A percentile compares a stretch with the other conserved stretches of the same genome.
These are phyloP conservation scores for Exophiala sp. DNA, from an alignment of 2,329 filamentous ascomycete species.

Conservation along the genomic window DNA sequence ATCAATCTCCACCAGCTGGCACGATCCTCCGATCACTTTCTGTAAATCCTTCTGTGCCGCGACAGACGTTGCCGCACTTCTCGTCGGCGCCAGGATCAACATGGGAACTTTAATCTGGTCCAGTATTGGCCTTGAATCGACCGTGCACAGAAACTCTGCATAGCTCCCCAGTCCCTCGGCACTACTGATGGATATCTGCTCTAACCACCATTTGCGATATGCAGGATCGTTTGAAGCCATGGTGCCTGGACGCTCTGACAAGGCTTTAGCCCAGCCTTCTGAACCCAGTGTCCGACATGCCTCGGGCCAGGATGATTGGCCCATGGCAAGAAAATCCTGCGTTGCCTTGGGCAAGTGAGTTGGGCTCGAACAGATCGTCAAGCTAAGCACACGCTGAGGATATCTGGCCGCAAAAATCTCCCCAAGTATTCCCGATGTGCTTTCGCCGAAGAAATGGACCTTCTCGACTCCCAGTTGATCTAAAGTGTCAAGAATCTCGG, in stretches of 20 bases:
- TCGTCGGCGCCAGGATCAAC: slow-evolving; percentile 15
- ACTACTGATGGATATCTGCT: slow-evolving; percentile 9
- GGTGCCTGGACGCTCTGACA: slow-evolving; percentile 11
- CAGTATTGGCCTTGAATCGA: slow-evolving; percentile 13
- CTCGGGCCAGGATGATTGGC: slow-evolving; percentile 4
- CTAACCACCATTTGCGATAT: slow-evolving; percentile 14
- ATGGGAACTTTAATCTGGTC: slow-evolving; percentile 6
- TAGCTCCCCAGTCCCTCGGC: slow-evolving; percentile 17
- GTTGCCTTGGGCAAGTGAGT: slow-evolving; percentile 5
- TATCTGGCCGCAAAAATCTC: slow-evolving; percentile 14
- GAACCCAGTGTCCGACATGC: slow-evolving; percentile 11
- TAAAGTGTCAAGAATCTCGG: slow-evolving; percentile 14
- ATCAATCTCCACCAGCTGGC: slow-evolving; percentile 1
- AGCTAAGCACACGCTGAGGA: slow-evolving; percentile 6
- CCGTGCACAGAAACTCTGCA: slow-evolving; percentile 11
- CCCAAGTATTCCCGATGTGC: slow-evolving; percentile 14
- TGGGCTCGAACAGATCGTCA: slow-evolving; percentile 15
- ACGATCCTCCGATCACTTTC: slow-evolving; percentile 1
- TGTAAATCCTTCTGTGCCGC: slow-evolving; percentile 12
- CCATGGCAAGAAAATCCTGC: slow-evolving; percentile 9
- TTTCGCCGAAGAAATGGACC: slow-evolving; percentile 18
- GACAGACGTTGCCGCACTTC: slow-evolving; percentile 13
- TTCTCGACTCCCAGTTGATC: slow-evolving; percentile 15
- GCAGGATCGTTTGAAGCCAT: slow-evolving; percentile 8
- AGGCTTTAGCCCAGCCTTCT: slow-evolving; percentile 3